phyloP scores from a whole-genome alignment of 768 basidiomycete genomes.

The Vishniacozyma victoriae region DNA sequence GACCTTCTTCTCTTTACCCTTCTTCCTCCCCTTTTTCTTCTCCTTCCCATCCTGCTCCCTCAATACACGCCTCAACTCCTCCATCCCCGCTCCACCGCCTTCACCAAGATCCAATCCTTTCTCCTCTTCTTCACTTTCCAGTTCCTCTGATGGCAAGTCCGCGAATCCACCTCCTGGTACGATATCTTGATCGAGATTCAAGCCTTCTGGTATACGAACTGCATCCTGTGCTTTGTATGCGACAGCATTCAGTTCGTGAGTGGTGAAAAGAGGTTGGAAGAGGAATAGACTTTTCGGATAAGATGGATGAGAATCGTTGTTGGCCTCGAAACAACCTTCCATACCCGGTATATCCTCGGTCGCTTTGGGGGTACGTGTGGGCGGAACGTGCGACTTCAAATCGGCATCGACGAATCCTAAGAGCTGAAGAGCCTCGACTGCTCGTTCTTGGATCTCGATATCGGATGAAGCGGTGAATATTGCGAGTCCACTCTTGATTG shows the following conservation, averaged over 20 bases:
- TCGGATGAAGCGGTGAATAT: slow-evolving; percentile 60
- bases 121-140: slow-evolving; percentile 22
- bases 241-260: slow-evolving; percentile 80
- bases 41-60: slow-evolving; percentile 45
- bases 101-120: slow-evolving; percentile 44
- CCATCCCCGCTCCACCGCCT: slow-evolving; percentile 40
- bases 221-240: slow-evolving; percentile 71
- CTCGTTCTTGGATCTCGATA: slow-evolving; percentile 85
- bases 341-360: slow-evolving; percentile 20
- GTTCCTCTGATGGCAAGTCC: slow-evolving; percentile 11
- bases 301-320: slow-evolving; percentile 51
- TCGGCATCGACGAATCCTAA: slow-evolving; percentile 37
- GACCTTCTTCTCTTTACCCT: slow-evolving; percentile 49
- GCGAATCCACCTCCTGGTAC: slow-evolving; percentile 52
- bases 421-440: slow-evolving; percentile 28
- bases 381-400: slow-evolving; percentile 26
- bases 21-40: slow-evolving; percentile 34
- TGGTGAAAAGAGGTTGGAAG: slow-evolving; percentile 68
- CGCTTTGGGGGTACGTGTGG: not conserved
- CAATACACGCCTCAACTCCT: slow-evolving; percentile 37
- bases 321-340: slow-evolving; percentile 49
- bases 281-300: slow-evolving; percentile 89
- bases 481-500: slow-evolving; percentile 57
- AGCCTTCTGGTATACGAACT: slow-evolving; percentile 72
- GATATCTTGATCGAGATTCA: slow-evolving; percentile 82